phyloP scores from a whole-genome alignment of 1,139 yeast genomes.

The Candida dubliniensis region DNA sequence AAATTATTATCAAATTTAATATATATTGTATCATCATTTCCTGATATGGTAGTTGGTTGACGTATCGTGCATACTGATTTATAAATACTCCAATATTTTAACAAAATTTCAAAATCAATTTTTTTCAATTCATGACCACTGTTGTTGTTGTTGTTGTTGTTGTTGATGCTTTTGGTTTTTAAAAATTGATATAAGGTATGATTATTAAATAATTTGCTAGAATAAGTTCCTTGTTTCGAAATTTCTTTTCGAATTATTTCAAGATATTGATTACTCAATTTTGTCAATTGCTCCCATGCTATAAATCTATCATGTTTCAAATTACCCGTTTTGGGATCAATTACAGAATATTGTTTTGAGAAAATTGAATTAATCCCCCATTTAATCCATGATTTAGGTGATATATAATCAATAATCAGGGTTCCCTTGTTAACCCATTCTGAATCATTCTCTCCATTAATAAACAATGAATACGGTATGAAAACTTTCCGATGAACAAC shows the following conservation, averaged over 20 bases:
- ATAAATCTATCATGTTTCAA: constrained; percentile 27
- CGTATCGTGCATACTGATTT: constrained; percentile 15
- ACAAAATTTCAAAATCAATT: constrained; percentile 25
- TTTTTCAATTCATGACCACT: constrained; percentile 16
- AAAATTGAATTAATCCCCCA: constrained; percentile 17
- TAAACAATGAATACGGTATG: constrained; percentile 25
- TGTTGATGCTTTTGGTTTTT: constrained; percentile 5
- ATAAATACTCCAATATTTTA: constrained; percentile 30
- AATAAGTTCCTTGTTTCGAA: constrained; percentile 18
- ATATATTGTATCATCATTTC: constrained; percentile 17
- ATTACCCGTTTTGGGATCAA: constrained; percentile 13
- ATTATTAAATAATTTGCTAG: constrained; percentile 22
- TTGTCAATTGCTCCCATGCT: constrained; percentile 23
- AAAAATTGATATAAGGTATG: constrained; percentile 18
- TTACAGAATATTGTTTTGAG: constrained; percentile 9
- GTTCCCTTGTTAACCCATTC: not conserved
- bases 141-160: too few relatives aligned
- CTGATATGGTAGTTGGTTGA: not conserved
- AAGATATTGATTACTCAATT: constrained; percentile 16
- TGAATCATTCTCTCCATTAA: constrained; percentile 3
- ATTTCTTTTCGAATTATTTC: constrained; percentile 11
- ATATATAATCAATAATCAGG: constrained; percentile 16
- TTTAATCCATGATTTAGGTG: constrained; percentile 22
- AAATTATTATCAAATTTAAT: constrained; percentile 23
- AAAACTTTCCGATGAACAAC: constrained; percentile 18